Evolutionary conservation across 768 basidiomycete species (phyloP).

Genomic region (Kwoniella sp.): DNA sequence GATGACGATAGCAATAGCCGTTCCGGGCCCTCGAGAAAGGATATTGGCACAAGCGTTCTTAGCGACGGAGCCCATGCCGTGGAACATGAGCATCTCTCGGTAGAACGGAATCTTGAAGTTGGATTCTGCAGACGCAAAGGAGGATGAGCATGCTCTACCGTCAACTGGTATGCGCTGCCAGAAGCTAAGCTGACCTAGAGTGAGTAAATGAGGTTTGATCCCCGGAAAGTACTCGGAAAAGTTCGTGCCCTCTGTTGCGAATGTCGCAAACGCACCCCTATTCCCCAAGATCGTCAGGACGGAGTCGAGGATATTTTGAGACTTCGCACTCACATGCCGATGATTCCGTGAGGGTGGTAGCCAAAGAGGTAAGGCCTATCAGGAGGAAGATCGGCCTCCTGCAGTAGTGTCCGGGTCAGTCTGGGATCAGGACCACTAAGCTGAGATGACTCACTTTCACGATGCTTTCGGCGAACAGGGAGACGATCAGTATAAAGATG

Average conservation of each 20-base stretch:
- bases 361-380: constrained; percentile 95
- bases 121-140: constrained; percentile 52
- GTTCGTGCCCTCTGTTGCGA: constrained; percentile 89
- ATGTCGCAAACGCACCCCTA: constrained; percentile 93
- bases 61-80: constrained; percentile 90
- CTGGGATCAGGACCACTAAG: neutral
- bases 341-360: constrained; percentile 99
- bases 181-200: constrained; percentile 49
- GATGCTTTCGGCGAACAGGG: constrained; percentile 35
- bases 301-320: neutral
- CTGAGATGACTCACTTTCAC: constrained; percentile 52
- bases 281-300: neutral
- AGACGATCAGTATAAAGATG: no score
- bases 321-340: constrained; percentile 73
- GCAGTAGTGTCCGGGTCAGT: constrained; percentile 2
- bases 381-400: constrained; percentile 87
- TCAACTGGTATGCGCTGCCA: neutral
- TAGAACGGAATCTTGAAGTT: constrained; percentile 93
- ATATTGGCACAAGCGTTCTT: constrained; percentile 87
- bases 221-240: constrained; percentile 88
- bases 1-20: constrained; percentile 86
- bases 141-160: neutral
- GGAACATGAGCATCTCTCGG: constrained; percentile 77
- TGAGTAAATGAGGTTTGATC: constrained; percentile 86
- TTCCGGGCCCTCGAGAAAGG: constrained; percentile 57